Evolutionary conservation across 2,329 filamentous ascomycete genomes (phyloP).

Genomic region (Fusarium sp.): DNA sequence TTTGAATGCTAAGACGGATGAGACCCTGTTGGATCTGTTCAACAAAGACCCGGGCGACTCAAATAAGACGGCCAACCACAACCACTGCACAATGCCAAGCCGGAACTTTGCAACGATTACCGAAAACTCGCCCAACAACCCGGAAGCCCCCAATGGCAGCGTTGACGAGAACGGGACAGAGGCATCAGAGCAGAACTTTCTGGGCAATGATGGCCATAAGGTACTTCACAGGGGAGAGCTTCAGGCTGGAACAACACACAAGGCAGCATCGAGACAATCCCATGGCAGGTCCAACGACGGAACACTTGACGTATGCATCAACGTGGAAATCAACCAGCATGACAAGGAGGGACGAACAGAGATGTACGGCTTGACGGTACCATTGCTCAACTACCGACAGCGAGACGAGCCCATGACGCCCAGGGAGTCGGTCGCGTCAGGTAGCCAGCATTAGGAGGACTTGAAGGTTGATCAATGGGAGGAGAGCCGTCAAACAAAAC

Average conservation of each 20-base stretch:
- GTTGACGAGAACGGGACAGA: slow-evolving; percentile 31
- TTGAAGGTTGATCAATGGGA: slow-evolving; percentile 2
- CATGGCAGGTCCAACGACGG: slow-evolving; percentile 67
- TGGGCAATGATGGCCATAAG: slow-evolving; percentile 72
- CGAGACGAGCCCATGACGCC: slow-evolving; percentile 42
- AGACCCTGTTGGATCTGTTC: slow-evolving; percentile 94
- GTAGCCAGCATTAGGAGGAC: slow-evolving; percentile 22
- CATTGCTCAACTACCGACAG: slow-evolving; percentile 64
- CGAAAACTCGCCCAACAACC: slow-evolving; percentile 78
- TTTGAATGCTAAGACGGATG: slow-evolving; percentile 79
- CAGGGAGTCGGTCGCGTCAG: slow-evolving; percentile 37
- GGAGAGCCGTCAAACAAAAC: background rate
- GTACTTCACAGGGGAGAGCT: slow-evolving; percentile 81
- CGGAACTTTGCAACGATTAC: slow-evolving; percentile 93
- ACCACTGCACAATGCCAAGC: slow-evolving; percentile 89
- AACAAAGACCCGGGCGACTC: slow-evolving; percentile 83
- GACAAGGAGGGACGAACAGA: slow-evolving; percentile 83
- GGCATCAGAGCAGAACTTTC: slow-evolving; percentile 44
- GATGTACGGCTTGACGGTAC: slow-evolving; percentile 88
- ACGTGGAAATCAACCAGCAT: slow-evolving; percentile 87
- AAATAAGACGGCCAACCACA: slow-evolving; percentile 78
- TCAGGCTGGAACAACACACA: slow-evolving; percentile 81
- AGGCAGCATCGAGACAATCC: slow-evolving; percentile 69
- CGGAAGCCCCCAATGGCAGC: slow-evolving; percentile 39
- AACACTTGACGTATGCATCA: slow-evolving; percentile 82